These are phyloP conservation scores for Paulownia fortunei DNA, from an alignment of 257 asterid genomes.

Conservation along the genomic window DNA sequence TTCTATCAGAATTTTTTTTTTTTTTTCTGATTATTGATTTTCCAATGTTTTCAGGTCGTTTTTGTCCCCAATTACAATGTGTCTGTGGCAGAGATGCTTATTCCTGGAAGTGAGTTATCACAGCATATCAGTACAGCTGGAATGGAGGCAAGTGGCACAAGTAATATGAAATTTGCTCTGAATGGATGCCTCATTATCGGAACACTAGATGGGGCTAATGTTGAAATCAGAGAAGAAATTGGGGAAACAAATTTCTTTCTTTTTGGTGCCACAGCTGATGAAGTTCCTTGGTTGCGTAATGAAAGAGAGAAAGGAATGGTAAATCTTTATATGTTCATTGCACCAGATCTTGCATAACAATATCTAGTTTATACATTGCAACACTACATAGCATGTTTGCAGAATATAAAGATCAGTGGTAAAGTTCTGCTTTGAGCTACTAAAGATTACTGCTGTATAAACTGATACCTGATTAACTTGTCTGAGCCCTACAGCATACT, in stretches of 20 bases:
- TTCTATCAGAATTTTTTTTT: neutral
- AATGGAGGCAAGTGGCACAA: slow-evolving; percentile 99
- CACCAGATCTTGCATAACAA: neutral
- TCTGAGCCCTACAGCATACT: neutral
- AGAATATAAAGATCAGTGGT: neutral
- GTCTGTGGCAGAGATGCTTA: slow-evolving; percentile 97
- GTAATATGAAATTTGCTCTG: slow-evolving; percentile 98
- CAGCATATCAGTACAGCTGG: slow-evolving; percentile 99
- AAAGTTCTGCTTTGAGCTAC: neutral
- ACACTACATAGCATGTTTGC: slow-evolving; percentile 8
- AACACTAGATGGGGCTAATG: slow-evolving; percentile 98
- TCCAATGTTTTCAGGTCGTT: slow-evolving; percentile 63
- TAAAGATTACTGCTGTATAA: slow-evolving; percentile 8
- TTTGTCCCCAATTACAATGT: slow-evolving; percentile 98
- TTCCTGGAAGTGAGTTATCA: slow-evolving; percentile 97
- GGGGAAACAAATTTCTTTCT: slow-evolving; percentile 92
- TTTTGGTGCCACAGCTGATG: slow-evolving; percentile 94
- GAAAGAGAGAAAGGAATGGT: slow-evolving; percentile 96
- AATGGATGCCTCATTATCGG: slow-evolving; percentile 98
- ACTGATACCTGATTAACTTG: slow-evolving; percentile 10
- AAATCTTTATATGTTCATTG: slow-evolving; percentile 20
- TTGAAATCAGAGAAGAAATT: slow-evolving; percentile 96
- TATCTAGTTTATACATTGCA: slow-evolving; percentile 5
- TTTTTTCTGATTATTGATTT: neutral
- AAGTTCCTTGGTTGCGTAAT: slow-evolving; percentile 84